Evolutionary conservation across 2,329 filamentous ascomycete species (phyloP).

Genomic region (Aspergillus awamori): DNA sequence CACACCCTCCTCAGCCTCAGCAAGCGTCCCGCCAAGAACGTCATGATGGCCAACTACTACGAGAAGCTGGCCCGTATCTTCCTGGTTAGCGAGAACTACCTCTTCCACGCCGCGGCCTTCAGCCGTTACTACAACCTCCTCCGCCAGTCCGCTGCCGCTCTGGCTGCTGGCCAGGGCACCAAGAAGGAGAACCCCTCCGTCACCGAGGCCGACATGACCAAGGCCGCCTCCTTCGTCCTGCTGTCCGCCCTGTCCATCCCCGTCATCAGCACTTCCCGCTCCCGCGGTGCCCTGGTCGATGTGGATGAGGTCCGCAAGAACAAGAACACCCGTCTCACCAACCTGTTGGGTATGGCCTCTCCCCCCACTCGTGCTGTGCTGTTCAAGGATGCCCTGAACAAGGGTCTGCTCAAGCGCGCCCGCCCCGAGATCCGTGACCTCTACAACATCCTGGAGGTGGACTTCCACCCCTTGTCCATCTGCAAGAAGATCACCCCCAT

Average conservation of each 20-base stretch:
- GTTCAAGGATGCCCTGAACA: constrained; percentile 95
- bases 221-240: constrained; percentile 92
- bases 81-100: constrained; percentile 97
- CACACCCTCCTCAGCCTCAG: constrained; percentile 95
- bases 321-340: constrained; percentile 96
- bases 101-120: constrained; percentile 98
- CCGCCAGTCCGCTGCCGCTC: constrained; percentile 80
- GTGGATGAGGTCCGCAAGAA: constrained; percentile 97
- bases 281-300: constrained; percentile 91
- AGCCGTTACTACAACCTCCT: constrained; percentile 96
- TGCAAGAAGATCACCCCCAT: constrained; percentile 99
- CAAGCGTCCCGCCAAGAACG: constrained; percentile 96
- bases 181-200: constrained; percentile 94
- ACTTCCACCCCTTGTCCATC: constrained; percentile 98
- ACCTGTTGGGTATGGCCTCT: constrained; percentile 89
- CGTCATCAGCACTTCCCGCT: constrained; percentile 97
- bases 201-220: constrained; percentile 86
- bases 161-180: constrained; percentile 81
- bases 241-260: constrained; percentile 96
- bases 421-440: constrained; percentile 93
- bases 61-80: constrained; percentile 99
- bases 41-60: constrained; percentile 99
- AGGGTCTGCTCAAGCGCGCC: constrained; percentile 88
- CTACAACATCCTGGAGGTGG: constrained; percentile 98
- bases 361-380: constrained; percentile 85